Evolutionary conservation across 495 filamentous ascomycete species (phyloP).

Genomic region (Aspergillus asperescens): DNA sequence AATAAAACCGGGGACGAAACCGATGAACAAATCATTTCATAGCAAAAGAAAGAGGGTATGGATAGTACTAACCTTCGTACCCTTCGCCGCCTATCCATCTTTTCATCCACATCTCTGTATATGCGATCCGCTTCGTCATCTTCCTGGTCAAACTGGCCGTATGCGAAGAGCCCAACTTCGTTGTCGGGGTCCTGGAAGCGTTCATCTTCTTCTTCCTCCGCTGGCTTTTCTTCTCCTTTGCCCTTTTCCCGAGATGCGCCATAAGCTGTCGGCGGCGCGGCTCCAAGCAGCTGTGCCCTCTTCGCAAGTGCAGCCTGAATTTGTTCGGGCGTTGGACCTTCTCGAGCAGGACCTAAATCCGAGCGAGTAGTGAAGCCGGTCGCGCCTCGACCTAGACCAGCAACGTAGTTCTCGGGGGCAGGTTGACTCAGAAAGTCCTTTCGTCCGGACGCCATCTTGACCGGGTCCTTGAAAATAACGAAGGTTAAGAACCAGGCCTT

Average conservation of each 20-base stretch:
- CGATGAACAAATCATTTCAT: slow-evolving; percentile 66
- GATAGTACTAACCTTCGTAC: slow-evolving; percentile 78
- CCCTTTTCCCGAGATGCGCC: slow-evolving; percentile 68
- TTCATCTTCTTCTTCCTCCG: slow-evolving; percentile 74
- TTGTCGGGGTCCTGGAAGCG: slow-evolving; percentile 96
- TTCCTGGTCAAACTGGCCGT: slow-evolving; percentile 88
- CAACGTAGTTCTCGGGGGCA: slow-evolving; percentile 97
- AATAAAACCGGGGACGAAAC: slow-evolving; percentile 43
- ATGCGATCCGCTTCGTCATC: slow-evolving; percentile 97
- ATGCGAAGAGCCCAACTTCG: slow-evolving; percentile 90
- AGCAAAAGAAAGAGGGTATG: slow-evolving; percentile 17
- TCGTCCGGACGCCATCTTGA: slow-evolving; percentile 63
- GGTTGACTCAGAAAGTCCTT: slow-evolving; percentile 89
- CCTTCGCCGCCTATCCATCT: slow-evolving; percentile 85
- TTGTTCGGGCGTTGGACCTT: slow-evolving; percentile 95
- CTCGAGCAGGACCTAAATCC: slow-evolving; percentile 91
- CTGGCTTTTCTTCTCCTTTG: slow-evolving; percentile 53
- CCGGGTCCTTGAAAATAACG: background rate
- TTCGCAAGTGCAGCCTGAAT: slow-evolving; percentile 96
- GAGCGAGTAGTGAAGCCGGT: slow-evolving; percentile 98
- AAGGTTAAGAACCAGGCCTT: background rate
- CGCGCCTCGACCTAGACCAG: slow-evolving; percentile 93
- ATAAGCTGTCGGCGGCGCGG: slow-evolving; percentile 73
- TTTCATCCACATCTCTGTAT: slow-evolving; percentile 91
- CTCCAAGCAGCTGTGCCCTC: slow-evolving; percentile 77